Evolutionary conservation across 768 basidiomycete genomes (phyloP).

Genomic region (Lyophyllum semitale): DNA sequence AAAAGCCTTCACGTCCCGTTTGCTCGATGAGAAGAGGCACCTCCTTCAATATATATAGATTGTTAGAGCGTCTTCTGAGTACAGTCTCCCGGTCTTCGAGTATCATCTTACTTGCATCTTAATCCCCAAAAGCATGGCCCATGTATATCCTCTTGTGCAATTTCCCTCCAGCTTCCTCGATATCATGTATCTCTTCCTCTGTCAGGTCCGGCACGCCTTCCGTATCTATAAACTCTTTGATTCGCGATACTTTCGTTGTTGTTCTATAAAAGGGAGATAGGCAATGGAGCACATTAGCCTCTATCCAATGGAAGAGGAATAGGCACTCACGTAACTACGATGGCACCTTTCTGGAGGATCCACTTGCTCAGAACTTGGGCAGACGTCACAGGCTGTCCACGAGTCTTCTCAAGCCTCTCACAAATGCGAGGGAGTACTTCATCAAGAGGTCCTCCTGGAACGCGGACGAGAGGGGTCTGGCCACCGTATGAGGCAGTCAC

Average conservation of each 20-base stretch:
- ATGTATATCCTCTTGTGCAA: slow-evolving; percentile 46
- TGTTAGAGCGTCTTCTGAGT: too few species aligned
- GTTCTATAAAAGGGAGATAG: slow-evolving; percentile 33
- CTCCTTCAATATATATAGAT: too few species aligned
- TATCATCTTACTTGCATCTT: too few species aligned
- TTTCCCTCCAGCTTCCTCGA: slow-evolving; percentile 56
- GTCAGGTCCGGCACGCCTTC: slow-evolving; percentile 53
- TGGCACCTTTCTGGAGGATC: slow-evolving; percentile 62
- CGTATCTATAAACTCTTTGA: slow-evolving; percentile 44
- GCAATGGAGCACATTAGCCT: not conserved
- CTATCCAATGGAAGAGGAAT: not conserved
- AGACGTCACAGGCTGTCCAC: slow-evolving; percentile 43
- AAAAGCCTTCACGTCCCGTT: too few species aligned
- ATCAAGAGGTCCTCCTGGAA: slow-evolving; percentile 60
- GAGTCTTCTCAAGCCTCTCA: slow-evolving; percentile 46
- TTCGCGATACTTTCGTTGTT: slow-evolving; percentile 46
- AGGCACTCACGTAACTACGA: slow-evolving; percentile 61
- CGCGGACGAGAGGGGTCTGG: slow-evolving; percentile 43
- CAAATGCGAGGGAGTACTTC: slow-evolving; percentile 52
- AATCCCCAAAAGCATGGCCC: slow-evolving; percentile 38
- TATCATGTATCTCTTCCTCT: slow-evolving; percentile 56
- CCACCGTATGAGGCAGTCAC: slow-evolving; percentile 70
- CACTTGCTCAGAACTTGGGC: slow-evolving; percentile 73
- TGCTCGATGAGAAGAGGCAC: too few species aligned
- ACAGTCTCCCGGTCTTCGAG: too few species aligned